These are phyloP conservation scores for Aspergillus sp. DNA, from an alignment of 2,329 filamentous ascomycete species.

Conservation along the genomic window DNA sequence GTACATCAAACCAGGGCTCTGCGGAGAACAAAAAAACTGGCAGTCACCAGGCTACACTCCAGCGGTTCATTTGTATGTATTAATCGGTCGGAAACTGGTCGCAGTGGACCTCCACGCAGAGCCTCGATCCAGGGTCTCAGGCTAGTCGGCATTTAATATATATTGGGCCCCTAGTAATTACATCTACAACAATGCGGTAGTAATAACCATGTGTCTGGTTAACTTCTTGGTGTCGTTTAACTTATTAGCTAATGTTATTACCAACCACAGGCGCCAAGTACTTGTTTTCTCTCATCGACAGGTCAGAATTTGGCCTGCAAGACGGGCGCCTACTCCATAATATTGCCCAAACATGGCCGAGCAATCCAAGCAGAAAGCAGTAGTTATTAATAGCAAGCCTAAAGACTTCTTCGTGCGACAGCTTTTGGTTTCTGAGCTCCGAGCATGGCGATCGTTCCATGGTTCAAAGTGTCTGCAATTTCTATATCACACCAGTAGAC, in stretches of 20 bases:
- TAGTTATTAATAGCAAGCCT: conserved; percentile 2
- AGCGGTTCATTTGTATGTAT: neutral
- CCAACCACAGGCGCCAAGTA: too few species aligned
- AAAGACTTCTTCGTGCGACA: neutral
- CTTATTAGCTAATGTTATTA: too few species aligned
- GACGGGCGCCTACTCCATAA: conserved; percentile 1
- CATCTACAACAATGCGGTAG: neutral
- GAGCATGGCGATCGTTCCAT: neutral
- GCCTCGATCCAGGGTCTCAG: conserved; percentile 1
- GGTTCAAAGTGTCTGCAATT: too few species aligned
- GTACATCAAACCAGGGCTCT: too few species aligned
- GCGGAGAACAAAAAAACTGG: too few species aligned
- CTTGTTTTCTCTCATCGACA: neutral
- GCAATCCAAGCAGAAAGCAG: neutral
- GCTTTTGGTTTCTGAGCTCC: too few species aligned
- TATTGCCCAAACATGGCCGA: neutral
- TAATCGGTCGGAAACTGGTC: neutral
- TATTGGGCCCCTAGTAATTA: neutral
- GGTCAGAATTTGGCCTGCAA: neutral
- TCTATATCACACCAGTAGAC: neutral
- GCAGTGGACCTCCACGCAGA: neutral
- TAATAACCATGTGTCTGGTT: too few species aligned
- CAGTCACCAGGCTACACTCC: neutral
- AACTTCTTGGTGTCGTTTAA: neutral
- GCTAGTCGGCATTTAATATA: neutral